Evolutionary conservation across 208 protist species (phyloP), one percentile per base, ranked within the genome.

Genomic region (Novymonas esmeraldas): DNA sequence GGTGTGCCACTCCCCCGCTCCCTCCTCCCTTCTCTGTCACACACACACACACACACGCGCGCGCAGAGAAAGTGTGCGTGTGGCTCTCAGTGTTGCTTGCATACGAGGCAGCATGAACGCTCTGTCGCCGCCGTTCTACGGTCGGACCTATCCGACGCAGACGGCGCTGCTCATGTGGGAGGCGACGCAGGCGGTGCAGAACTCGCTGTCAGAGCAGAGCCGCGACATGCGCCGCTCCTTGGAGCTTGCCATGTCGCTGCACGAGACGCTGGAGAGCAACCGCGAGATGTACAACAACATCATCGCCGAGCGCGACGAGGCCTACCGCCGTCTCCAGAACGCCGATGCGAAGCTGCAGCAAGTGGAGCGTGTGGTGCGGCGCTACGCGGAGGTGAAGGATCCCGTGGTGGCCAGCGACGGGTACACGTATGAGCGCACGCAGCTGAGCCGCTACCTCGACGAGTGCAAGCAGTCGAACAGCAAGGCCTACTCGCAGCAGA

Each of bases 391-490:
- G 16, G 86, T 90, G 46, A 76, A 77, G 45, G 87, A 96, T 16
- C 90, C 87, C 0, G 88, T 96, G 5, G 82, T 96, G 14, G 90
- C 90, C 42, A 94, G 87, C 48, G 90, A 96, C 61, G 90, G 90
- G 33, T 96, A 85, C 81, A 96, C 87, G 11, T 96, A 96, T 78
- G 87, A 93, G 73, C 79, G 84, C 31, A 61, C 61, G 18, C 76
- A 78, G 38, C 82, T 96, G 26, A 73, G 59, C 20, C 69, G 83
- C 44, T 96, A 96, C 79, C 64, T 93, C 6, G 64, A 78, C 42
- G 86, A 94, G 38, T 96, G 90, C 70, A 76, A 74, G 42, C 62
- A 55, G 56, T 82, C 78, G 7, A 89, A 90, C 66, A 91, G 83
- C 57, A 90, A 90, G 71, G 86, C 90, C 0, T 91, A 92, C 73